These are phyloP conservation scores for Beauveria bassiana DNA, from an alignment of 2,329 filamentous ascomycete species.

Conservation along the genomic window DNA sequence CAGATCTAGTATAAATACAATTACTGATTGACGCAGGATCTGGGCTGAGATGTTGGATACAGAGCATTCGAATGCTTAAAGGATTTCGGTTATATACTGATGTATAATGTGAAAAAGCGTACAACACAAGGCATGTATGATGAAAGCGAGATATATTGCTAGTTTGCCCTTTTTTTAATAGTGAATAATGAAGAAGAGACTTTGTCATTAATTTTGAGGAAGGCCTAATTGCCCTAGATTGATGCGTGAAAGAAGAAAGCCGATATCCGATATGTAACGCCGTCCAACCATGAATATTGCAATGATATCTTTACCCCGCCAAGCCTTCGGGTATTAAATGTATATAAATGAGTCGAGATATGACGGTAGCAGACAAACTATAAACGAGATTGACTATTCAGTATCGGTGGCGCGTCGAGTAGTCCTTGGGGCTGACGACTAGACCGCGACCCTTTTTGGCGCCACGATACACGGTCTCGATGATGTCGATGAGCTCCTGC, in stretches of 20 bases:
- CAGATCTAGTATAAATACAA: not conserved
- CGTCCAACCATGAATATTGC: not conserved
- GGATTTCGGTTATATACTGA: not conserved
- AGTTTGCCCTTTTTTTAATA: not conserved
- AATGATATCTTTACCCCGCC: not conserved
- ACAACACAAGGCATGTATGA: not conserved
- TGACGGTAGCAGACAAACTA: too few species aligned
- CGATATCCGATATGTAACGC: not conserved
- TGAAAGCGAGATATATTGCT: not conserved
- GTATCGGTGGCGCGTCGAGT: slow-evolving; percentile 31
- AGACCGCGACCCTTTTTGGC: slow-evolving; percentile 96
- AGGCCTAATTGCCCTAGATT: not conserved
- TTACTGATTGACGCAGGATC: not conserved
- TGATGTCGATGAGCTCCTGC: slow-evolving; percentile 96
- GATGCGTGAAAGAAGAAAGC: not conserved
- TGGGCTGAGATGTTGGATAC: not conserved
- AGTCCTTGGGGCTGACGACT: slow-evolving; percentile 86
- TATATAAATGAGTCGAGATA: not conserved
- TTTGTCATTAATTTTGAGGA: not conserved
- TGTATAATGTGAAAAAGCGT: not conserved
- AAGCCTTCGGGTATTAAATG: not conserved
- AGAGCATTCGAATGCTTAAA: not conserved
- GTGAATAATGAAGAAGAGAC: not conserved
- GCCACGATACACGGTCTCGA: slow-evolving; percentile 96
- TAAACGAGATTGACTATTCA: slow-evolving; percentile 13